phyloP scores from a whole-genome alignment of 176 grass and related monocot genomes.

The barley (Hordeum vulgare) region DNA sequence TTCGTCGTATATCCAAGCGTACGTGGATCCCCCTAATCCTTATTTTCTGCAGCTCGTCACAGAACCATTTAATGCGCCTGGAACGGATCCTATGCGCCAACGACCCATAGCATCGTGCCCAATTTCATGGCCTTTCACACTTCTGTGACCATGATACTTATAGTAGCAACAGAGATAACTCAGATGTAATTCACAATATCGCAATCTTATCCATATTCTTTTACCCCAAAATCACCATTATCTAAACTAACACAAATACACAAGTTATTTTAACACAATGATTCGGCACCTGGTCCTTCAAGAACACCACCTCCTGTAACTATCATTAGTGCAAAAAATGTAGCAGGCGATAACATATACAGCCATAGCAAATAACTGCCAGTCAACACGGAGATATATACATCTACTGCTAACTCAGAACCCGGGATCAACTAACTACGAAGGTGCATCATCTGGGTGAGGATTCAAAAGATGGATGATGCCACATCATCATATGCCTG shows the following conservation, averaged over 20 bases:
- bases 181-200: neutral
- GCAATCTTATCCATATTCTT: neutral
- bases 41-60: no score
- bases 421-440: neutral
- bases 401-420: constrained; percentile 28
- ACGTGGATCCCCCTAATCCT: no score
- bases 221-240: neutral
- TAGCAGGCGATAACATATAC: neutral
- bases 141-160: no score
- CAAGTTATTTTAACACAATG: neutral
- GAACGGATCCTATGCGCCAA: no score
- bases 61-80: no score
- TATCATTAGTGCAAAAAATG: neutral
- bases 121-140: no score
- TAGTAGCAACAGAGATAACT: no score
- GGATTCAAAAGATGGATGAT: neutral
- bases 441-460: neutral
- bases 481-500: constrained; percentile 33
- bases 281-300: neutral
- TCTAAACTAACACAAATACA: neutral
- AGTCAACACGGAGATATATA: constrained; percentile 24
- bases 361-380: neutral
- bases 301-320: neutral
- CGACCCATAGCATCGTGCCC: no score
- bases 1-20: no score